phyloP scores from a whole-genome alignment of 108 stramenopile genomes.

The Tribonema minus region DNA sequence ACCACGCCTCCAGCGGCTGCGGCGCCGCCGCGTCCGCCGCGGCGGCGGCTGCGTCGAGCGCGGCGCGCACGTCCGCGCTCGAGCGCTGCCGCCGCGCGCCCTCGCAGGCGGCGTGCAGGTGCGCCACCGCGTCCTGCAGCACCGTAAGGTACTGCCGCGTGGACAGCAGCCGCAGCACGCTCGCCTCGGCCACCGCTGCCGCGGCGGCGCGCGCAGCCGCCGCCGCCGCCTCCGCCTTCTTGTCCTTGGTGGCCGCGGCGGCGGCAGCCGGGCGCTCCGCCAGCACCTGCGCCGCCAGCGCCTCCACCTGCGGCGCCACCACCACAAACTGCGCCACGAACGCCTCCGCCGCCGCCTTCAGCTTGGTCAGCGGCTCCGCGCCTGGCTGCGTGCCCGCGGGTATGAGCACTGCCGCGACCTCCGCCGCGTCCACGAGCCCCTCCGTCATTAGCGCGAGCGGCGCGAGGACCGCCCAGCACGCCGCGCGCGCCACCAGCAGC shows the following conservation, averaged over 20 bases:
- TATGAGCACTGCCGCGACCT: slow-evolving; percentile 6
- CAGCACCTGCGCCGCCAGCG: not conserved
- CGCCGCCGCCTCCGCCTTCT: not conserved
- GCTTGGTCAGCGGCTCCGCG: slow-evolving; percentile 20
- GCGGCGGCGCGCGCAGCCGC: not conserved
- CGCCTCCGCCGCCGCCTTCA: slow-evolving; percentile 18
- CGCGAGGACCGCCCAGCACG: slow-evolving; percentile 28
- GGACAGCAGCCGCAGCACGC: not conserved
- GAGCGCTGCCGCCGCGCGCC: no score
- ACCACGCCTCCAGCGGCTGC: no score
- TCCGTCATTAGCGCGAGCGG: slow-evolving; percentile 28
- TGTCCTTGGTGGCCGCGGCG: not conserved
- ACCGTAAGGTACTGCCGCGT: slow-evolving; percentile 10
- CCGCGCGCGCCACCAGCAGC: slow-evolving; percentile 2
- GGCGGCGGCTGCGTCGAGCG: no score
- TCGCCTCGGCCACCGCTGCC: not conserved
- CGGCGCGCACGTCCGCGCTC: no score
- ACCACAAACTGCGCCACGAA: slow-evolving; percentile 9
- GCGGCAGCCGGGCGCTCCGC: not conserved
- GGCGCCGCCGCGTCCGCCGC: no score
- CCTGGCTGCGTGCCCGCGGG: not conserved
- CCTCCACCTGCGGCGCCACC: slow-evolving; percentile 1
- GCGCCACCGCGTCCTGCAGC: not conserved
- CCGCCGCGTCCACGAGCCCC: slow-evolving; percentile 16
- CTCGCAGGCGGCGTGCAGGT: slow-evolving; percentile 18